Percentiles rank a stretch among this genome's conserved stretches.
These are phyloP conservation scores for Fusarium sp. DNA, from an alignment of 2,329 filamentous ascomycete species.

Conservation along the genomic window DNA sequence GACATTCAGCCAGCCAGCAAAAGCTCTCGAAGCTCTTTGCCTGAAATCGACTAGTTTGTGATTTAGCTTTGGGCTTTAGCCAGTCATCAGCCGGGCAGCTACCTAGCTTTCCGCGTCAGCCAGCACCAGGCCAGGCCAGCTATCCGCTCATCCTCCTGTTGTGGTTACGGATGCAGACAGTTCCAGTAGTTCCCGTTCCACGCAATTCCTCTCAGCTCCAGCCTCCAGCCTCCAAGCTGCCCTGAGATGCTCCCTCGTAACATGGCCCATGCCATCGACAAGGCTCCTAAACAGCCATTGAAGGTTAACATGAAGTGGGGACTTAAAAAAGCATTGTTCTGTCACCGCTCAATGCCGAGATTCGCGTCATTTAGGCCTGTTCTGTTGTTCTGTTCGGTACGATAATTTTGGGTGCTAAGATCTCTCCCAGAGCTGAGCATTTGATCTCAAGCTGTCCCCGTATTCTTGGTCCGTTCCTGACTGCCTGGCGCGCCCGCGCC, in stretches of 20 bases:
- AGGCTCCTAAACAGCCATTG: constrained; percentile 21
- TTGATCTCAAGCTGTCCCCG: constrained; percentile 19
- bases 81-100: constrained; percentile 33
- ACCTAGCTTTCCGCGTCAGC: constrained; percentile 37
- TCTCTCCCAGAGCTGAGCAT: constrained; percentile 21
- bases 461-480: constrained; percentile 38
- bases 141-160: constrained; percentile 20
- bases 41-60: constrained; percentile 31
- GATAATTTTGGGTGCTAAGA: constrained; percentile 20
- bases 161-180: neutral
- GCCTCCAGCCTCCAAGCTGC: constrained; percentile 23
- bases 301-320: constrained; percentile 37
- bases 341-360: constrained; percentile 42
- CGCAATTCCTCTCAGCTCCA: constrained; percentile 37
- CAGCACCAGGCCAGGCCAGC: constrained; percentile 14
- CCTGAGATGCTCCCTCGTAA: constrained; percentile 34
- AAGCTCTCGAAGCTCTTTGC: constrained; percentile 44
- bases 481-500: constrained; percentile 24
- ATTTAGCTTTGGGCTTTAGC: constrained; percentile 45
- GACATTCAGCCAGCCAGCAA: constrained; percentile 34
- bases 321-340: constrained; percentile 24
- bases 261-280: constrained; percentile 38
- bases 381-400: constrained; percentile 11
- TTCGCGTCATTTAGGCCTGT: constrained; percentile 26
- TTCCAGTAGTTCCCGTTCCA: constrained; percentile 18